A percentile compares a stretch with the other conserved stretches of the same genome.
Conservation (phyloP, 2,329 filamentous ascomycete species). For the Fusarium virguliforme region DNA sequence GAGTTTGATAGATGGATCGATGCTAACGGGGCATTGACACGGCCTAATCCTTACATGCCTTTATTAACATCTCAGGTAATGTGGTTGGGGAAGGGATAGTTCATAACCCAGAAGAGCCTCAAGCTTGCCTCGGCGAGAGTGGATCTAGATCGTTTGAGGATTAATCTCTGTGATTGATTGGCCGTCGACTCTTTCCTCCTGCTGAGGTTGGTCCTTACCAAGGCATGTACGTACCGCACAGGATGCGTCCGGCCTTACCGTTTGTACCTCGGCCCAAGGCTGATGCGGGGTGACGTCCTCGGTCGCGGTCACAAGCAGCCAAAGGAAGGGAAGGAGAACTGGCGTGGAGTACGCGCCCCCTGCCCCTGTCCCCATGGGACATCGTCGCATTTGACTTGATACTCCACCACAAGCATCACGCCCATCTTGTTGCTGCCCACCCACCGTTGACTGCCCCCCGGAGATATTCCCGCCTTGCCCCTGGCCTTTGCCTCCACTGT, state of each 20-base stretch:
- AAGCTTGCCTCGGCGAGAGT: conserved; percentile 40
- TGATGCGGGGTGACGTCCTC: conserved; percentile 49
- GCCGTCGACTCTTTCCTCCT: neutral
- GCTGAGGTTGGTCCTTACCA: neutral
- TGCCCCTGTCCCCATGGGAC: conserved; percentile 4
- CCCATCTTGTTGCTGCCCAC: conserved; percentile 6
- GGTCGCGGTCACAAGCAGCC: conserved; percentile 39
- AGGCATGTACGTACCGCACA: neutral
- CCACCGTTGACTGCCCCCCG: neutral
- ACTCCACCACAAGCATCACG: conserved; percentile 14
- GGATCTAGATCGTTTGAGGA: conserved; percentile 10
- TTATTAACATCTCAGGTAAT: conserved; percentile 1
- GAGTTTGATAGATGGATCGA: neutral
- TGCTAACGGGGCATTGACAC: neutral
- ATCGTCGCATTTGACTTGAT: conserved; percentile 6
- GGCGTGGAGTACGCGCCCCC: conserved; percentile 11
- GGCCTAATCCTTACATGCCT: neutral
- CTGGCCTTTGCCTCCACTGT: conserved; percentile 17
- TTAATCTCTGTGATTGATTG: conserved; percentile 29
- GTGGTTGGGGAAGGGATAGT: conserved; percentile 4
- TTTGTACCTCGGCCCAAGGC: conserved; percentile 51
- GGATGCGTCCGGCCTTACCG: conserved; percentile 34
- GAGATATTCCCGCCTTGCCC: conserved; percentile 13
- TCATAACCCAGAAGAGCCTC: conserved; percentile 38
- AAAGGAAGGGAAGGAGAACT: neutral